phyloP scores from a whole-genome alignment of 495 filamentous ascomycete species.

The Tuber borchii region DNA sequence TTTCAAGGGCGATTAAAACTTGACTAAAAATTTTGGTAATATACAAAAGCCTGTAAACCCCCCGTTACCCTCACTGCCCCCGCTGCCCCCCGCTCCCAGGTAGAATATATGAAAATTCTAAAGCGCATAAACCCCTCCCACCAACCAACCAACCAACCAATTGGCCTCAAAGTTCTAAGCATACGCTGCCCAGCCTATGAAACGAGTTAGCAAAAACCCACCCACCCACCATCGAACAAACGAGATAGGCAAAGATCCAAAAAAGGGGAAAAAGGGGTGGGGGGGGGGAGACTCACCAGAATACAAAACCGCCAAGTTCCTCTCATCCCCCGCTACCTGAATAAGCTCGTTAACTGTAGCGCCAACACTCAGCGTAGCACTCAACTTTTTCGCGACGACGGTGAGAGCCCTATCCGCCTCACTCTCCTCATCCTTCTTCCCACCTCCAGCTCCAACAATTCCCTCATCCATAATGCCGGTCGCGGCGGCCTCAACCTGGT shows the following conservation, averaged over 20 bases:
- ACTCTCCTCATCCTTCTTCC: conserved; percentile 73
- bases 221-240: conserved; percentile 6
- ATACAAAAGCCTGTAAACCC: neutral
- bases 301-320: conserved; percentile 86
- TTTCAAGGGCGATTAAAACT: neutral
- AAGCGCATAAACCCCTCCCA: neutral
- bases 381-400: conserved; percentile 89
- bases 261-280: neutral
- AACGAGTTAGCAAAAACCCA: conserved; percentile 21
- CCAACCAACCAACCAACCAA: neutral
- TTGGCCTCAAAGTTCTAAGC: conserved; percentile 43
- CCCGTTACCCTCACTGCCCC: neutral
- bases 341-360: conserved; percentile 96
- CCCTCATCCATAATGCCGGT: conserved; percentile 15
- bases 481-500: conserved; percentile 55
- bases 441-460: conserved; percentile 1
- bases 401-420: conserved; percentile 88
- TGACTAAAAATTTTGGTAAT: neutral
- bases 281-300: conserved; percentile 56
- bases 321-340: conserved; percentile 87
- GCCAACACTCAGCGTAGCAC: conserved; percentile 83
- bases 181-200: conserved; percentile 61
- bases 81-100: neutral
- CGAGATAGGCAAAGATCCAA: conserved; percentile 10
- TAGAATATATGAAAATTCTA: neutral